These are phyloP conservation scores for Plasmodium gallinaceum DNA, from an alignment of 169 alveolate genomes.

Conservation along the genomic window DNA sequence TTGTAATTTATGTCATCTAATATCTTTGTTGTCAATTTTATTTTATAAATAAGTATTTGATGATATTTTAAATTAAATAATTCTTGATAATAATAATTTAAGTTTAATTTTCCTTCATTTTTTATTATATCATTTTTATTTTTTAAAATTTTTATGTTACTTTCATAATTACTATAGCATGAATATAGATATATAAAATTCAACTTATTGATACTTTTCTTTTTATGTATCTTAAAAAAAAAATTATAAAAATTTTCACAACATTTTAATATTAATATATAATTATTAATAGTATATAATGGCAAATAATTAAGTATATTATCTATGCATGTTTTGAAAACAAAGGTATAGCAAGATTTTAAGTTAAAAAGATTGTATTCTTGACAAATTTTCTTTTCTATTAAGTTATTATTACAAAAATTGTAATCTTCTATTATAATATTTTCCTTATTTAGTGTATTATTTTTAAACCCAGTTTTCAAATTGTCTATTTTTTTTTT, in stretches of 20 bases:
- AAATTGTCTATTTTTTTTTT: not conserved
- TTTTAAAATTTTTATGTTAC: constrained; percentile 29
- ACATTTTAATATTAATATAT: constrained; percentile 23
- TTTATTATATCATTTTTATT: not conserved
- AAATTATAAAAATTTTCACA: constrained; percentile 39
- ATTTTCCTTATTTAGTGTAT: not conserved
- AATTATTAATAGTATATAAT: constrained; percentile 19
- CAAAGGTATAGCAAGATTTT: constrained; percentile 20
- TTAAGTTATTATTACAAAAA: not conserved
- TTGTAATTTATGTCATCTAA: constrained; percentile 19
- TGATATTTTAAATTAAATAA: constrained; percentile 52
- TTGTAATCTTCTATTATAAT: not conserved
- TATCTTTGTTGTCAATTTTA: constrained; percentile 17
- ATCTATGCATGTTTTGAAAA: constrained; percentile 9
- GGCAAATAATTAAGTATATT: constrained; percentile 21
- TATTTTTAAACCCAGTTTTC: not conserved
- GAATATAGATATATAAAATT: constrained; percentile 52
- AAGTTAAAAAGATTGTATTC: constrained; percentile 43
- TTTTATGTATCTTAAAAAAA: constrained; percentile 42
- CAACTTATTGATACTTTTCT: constrained; percentile 10
- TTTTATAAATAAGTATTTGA: constrained; percentile 22
- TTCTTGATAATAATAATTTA: constrained; percentile 32
- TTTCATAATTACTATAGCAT: constrained; percentile 7
- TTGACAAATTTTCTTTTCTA: constrained; percentile 8
- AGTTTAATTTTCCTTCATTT: constrained; percentile 6